Conservation (phyloP, 1,284 basidiomycete species). For the Cystobasidium pallidum region DNA sequence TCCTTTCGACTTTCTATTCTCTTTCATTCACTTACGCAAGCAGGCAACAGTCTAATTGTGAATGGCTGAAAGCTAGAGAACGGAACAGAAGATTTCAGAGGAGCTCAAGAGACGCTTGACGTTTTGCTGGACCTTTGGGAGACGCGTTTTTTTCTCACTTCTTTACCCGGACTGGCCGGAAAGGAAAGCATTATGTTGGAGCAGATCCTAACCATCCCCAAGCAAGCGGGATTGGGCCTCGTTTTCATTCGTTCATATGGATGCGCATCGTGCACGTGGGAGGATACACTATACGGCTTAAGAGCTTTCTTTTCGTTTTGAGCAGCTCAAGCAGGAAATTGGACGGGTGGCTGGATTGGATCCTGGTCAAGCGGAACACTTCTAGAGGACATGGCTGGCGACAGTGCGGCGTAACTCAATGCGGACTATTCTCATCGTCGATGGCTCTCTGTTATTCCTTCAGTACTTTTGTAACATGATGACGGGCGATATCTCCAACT, state of each 20-base stretch:
- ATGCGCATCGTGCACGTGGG: neutral
- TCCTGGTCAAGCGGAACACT: neutral
- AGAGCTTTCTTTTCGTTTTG: neutral
- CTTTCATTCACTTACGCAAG: slow-evolving; percentile 7
- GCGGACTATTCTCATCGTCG: slow-evolving; percentile 42
- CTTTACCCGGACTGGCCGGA: neutral
- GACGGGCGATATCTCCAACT: slow-evolving; percentile 15
- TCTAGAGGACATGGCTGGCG: neutral
- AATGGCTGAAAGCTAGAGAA: neutral
- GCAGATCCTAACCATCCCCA: slow-evolving; percentile 18
- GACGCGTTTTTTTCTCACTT: slow-evolving; percentile 9
- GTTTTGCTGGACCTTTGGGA: neutral
- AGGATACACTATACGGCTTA: neutral
- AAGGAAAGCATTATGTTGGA: neutral
- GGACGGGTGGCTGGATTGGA: neutral
- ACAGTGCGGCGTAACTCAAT: slow-evolving; percentile 40
- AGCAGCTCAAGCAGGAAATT: neutral
- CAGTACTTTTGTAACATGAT: slow-evolving; percentile 21
- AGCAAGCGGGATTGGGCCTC: slow-evolving; percentile 15
- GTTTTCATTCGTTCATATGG: neutral
- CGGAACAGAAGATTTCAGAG: neutral
- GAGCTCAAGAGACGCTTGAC: neutral
- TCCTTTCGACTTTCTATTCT: neutral
- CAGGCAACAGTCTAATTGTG: neutral
- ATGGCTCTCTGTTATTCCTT: slow-evolving; percentile 14